A percentile compares a stretch with the other conserved stretches of the same genome.
phyloP scores from a whole-genome alignment of 2,329 filamentous ascomycete genomes.

The Tolypocladium paradoxum region DNA sequence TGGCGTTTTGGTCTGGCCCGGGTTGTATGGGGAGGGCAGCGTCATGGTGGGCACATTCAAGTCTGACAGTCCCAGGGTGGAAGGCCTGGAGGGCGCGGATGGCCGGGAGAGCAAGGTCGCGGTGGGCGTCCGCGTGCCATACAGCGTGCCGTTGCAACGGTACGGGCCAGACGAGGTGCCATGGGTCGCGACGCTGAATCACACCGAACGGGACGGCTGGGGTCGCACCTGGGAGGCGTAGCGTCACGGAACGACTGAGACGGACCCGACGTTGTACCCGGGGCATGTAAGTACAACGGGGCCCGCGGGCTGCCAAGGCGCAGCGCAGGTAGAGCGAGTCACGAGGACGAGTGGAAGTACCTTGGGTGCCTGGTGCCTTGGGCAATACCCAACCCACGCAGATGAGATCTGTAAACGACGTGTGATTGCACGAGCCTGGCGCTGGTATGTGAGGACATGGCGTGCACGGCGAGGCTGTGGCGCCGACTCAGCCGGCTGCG shows the following conservation, averaged over 20 bases:
- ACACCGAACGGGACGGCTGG: conserved; percentile 52
- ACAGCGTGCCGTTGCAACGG: conserved; percentile 60
- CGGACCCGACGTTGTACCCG: too few relatives aligned
- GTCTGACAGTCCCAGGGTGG: conserved; percentile 40
- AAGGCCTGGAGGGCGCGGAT: conserved; percentile 8
- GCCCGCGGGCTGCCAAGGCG: not conserved
- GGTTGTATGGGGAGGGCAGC: conserved; percentile 34
- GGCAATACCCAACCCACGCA: not conserved
- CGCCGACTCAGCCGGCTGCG: not conserved
- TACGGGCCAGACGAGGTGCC: conserved; percentile 57
- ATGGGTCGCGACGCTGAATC: conserved; percentile 59
- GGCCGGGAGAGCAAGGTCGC: conserved; percentile 21
- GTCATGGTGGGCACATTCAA: conserved; percentile 61
- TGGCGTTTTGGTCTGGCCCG: conserved; percentile 76
- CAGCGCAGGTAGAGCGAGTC: too few relatives aligned
- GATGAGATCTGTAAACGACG: not conserved
- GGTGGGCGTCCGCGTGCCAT: conserved; percentile 72
- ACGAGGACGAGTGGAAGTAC: not conserved
- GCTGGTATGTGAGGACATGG: too few relatives aligned
- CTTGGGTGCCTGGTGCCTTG: not conserved
- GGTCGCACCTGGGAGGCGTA: conserved; percentile 27
- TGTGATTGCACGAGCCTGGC: not conserved
- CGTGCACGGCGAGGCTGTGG: not conserved
- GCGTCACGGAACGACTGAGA: too few relatives aligned
- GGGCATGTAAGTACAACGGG: too few relatives aligned